A percentile compares a stretch with the other conserved stretches of the same genome.
phyloP scores from a whole-genome alignment of 106 monocot species.

The Dioscorea alata region DNA sequence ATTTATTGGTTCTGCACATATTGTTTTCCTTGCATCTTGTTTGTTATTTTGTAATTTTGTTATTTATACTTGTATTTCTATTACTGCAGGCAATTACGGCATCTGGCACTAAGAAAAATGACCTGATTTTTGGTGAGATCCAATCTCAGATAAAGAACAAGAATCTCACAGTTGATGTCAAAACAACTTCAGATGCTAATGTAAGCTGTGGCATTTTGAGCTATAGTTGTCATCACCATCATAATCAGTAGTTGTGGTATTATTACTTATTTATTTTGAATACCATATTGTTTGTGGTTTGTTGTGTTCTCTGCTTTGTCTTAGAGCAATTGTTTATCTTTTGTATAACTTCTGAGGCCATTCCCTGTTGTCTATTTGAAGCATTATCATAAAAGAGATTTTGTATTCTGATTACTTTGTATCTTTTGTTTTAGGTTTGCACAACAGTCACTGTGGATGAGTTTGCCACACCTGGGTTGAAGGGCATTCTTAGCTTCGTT shows the following conservation, averaged over 20 bases:
- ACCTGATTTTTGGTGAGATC: slow-evolving; percentile 59
- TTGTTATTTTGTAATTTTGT: not conserved
- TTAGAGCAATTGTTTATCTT: not conserved
- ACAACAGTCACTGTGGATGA: slow-evolving; percentile 31
- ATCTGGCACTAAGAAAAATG: slow-evolving; percentile 64
- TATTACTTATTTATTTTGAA: not conserved
- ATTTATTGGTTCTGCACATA: too few species aligned
- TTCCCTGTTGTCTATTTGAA: not conserved
- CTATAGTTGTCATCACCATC: too few species aligned
- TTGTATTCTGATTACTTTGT: not conserved
- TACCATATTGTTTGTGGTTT: not conserved
- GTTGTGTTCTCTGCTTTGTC: not conserved
- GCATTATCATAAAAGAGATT: not conserved
- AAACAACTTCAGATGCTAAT: slow-evolving; percentile 61
- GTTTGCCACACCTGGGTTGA: slow-evolving; percentile 21
- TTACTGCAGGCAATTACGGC: slow-evolving; percentile 64
- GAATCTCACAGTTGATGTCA: slow-evolving; percentile 57
- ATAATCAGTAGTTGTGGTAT: too few species aligned
- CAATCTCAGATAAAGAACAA: slow-evolving; percentile 65
- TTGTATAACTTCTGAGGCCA: not conserved
- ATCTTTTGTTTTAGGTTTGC: not conserved
- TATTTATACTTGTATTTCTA: not conserved
- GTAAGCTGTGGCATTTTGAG: slow-evolving; percentile 23
- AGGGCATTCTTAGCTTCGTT: slow-evolving; percentile 27
- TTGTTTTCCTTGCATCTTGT: not conserved